These are phyloP conservation scores for Schrenkiella parvula DNA, from an alignment of 345 rosid genomes.

Conservation along the genomic window DNA sequence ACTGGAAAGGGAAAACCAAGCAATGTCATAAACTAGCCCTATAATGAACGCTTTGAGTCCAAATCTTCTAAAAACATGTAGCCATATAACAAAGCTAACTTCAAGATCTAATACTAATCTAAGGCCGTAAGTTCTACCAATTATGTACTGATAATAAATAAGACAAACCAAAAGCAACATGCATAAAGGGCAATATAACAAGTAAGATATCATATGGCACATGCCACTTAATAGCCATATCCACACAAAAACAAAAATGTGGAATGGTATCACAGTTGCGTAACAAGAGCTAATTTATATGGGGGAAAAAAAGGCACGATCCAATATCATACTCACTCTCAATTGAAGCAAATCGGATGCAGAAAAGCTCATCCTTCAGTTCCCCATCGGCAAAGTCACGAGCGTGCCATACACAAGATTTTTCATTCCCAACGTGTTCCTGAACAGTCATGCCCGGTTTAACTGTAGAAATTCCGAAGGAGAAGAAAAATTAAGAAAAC, in stretches of 20 bases:
- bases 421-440: slow-evolving; percentile 70
- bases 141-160: neutral
- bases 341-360: slow-evolving; percentile 36
- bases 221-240: neutral
- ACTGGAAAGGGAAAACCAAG: neutral
- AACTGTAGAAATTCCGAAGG: slow-evolving; percentile 33
- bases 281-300: neutral
- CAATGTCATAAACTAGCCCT: neutral
- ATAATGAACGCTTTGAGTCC: neutral
- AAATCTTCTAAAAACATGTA: neutral
- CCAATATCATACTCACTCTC: slow-evolving; percentile 24
- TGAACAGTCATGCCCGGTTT: slow-evolving; percentile 49
- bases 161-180: neutral
- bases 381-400: slow-evolving; percentile 71
- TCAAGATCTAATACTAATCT: neutral
- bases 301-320: neutral
- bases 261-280: neutral
- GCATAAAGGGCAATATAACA: neutral
- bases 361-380: slow-evolving; percentile 40
- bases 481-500: neutral
- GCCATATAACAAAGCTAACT: neutral
- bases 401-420: slow-evolving; percentile 78
- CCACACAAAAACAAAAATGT: neutral
- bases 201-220: neutral
- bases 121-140: neutral